Base-by-base conservation (phyloP, 2,329 filamentous ascomycete species). In the Sclerotinia minor region DNA sequence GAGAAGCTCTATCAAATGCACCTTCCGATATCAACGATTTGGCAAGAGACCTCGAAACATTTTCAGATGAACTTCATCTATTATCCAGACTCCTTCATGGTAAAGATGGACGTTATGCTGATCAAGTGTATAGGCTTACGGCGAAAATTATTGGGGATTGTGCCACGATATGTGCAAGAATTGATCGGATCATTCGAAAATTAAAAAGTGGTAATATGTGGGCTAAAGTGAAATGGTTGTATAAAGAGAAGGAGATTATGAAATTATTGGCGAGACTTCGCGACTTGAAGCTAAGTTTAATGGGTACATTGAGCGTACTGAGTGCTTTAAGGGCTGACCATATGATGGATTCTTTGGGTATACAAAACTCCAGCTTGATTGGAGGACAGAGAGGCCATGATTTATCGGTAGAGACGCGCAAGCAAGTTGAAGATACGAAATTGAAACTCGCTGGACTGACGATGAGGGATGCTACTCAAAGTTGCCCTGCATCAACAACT, bases 61-160 rank as follows among this genome's bases (percentile, higher is more conserved):
- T 73, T 50, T 68, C 68, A 9, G 65, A 71, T 32, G 69, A 70
- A 17, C 55, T 71, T 35, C 49, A 66, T n/a, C 49, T 72, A 1
- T 63, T 71, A 1, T 67, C 68, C 2, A 67, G 53, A 19, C 59
- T 73, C 7, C 67, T 72, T 32, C 47, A 68, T 47, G 65, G 53
- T 4, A 71, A 72, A 50, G 65, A 68, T 52, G 49, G 38, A n/a
- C 67, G 38, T 17, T 72, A 72, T 35, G 67, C 67, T 0, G 68
- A 72, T 53, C 61, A 64, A 38, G 58, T 73, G 6, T 69, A 73
- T 29, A 54, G 59, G 47, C 66, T 73, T 3, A 70, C 67, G n/a
- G 69, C 69, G 3, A 69, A 68, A 64, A 70, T 72, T 5, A 72
- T 73, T 32, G 69, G 71, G 8, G 68, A 72, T 47, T 73, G 69